Evolutionary conservation across 1,284 basidiomycete species (phyloP).

Genomic region (Papiliotrema laurentii): DNA sequence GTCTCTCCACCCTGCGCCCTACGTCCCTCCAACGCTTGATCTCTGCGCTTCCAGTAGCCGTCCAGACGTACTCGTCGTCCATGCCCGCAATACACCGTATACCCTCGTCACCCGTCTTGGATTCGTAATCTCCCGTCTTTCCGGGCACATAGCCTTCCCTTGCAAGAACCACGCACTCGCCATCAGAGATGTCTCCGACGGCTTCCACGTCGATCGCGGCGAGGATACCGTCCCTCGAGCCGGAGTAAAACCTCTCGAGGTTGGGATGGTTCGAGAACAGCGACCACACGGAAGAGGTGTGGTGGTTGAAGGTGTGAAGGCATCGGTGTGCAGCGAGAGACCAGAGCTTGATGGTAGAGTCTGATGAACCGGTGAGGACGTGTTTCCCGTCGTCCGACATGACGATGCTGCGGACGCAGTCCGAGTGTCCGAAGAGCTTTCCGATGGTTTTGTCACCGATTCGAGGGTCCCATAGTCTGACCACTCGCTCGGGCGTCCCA

Average conservation of each 20-base stretch:
- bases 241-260: constrained; percentile 91
- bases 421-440: constrained; percentile 87
- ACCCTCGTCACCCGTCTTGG: constrained; percentile 58
- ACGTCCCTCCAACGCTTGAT: constrained; percentile 74
- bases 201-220: constrained; percentile 86
- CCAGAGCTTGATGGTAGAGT: constrained; percentile 76
- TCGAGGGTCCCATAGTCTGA: constrained; percentile 90
- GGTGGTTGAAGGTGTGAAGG: constrained; percentile 93
- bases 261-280: constrained; percentile 81
- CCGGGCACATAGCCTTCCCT: constrained; percentile 53
- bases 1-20: constrained; percentile 45
- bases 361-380: constrained; percentile 79
- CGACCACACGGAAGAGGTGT: constrained; percentile 93
- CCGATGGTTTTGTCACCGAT: constrained; percentile 58
- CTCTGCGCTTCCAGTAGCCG: constrained; percentile 74
- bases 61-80: constrained; percentile 87
- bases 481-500: constrained; percentile 84
- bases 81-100: constrained; percentile 79
- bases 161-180: constrained; percentile 80
- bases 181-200: constrained; percentile 73
- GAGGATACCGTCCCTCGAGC: constrained; percentile 83
- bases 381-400: constrained; percentile 71
- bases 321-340: constrained; percentile 83
- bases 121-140: constrained; percentile 24
- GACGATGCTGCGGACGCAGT: constrained; percentile 86